These are phyloP conservation scores for Kodamaea lidongshanica DNA, from an alignment of 805 yeast genomes.

Conservation along the genomic window DNA sequence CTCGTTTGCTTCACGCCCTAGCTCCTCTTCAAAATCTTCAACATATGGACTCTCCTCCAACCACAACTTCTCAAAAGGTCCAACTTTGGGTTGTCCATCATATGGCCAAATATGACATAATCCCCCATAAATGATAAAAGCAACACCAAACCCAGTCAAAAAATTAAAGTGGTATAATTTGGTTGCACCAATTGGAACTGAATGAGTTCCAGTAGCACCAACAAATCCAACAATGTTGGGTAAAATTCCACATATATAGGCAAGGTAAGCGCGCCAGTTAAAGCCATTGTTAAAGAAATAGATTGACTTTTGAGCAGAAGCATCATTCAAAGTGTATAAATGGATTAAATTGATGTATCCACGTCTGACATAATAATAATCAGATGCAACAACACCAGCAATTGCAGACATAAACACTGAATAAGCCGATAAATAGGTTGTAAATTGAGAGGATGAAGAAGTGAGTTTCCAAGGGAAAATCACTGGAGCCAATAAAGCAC, in stretches of 20 bases:
- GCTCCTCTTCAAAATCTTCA: constrained; percentile 50
- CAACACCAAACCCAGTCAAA: constrained; percentile 64
- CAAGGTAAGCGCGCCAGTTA: constrained; percentile 81
- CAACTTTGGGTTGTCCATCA: constrained; percentile 27
- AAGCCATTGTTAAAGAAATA: constrained; percentile 65
- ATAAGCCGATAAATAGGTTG: constrained; percentile 75
- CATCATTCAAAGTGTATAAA: constrained; percentile 45
- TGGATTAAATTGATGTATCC: constrained; percentile 63
- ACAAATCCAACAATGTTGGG: constrained; percentile 87
- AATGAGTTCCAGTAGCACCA: constrained; percentile 64
- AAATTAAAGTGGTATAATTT: constrained; percentile 68
- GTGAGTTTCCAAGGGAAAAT: constrained; percentile 83
- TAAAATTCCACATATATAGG: constrained; percentile 72
- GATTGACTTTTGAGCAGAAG: constrained; percentile 21
- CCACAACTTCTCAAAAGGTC: constrained; percentile 52
- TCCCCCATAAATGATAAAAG: constrained; percentile 50
- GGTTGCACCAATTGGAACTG: constrained; percentile 76
- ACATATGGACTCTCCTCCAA: constrained; percentile 57
- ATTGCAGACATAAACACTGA: constrained; percentile 77
- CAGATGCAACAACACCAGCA: constrained; percentile 69
- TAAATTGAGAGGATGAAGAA: constrained; percentile 63
- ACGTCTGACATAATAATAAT: constrained; percentile 64
- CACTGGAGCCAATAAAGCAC: constrained; percentile 64
- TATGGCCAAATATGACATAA: constrained; percentile 52
- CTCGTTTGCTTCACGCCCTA: constrained; percentile 13